Conservation (phyloP, 768 basidiomycete genomes). For the Austroboletus festivus region DNA sequence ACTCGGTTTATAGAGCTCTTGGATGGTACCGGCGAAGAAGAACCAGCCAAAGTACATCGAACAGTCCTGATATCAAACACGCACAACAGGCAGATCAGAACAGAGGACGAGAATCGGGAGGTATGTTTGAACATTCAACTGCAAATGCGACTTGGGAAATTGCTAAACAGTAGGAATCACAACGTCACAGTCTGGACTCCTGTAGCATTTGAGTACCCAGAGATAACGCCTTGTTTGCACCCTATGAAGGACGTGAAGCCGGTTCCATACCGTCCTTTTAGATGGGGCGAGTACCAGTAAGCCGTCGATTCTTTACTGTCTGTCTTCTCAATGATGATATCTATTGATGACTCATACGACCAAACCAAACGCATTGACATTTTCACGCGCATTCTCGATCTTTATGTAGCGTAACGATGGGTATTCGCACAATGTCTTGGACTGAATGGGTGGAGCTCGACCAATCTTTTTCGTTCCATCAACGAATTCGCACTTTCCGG, state of each 20-base stretch:
- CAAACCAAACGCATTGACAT: too few relatives aligned
- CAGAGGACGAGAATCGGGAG: slow-evolving; percentile 24
- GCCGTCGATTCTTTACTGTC: slow-evolving; percentile 26
- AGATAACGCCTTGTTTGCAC: slow-evolving; percentile 40
- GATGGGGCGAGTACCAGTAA: slow-evolving; percentile 65
- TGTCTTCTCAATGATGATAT: too few relatives aligned
- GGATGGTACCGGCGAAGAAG: slow-evolving; percentile 8
- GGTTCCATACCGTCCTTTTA: slow-evolving; percentile 68
- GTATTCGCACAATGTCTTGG: slow-evolving; percentile 68
- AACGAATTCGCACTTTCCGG: slow-evolving; percentile 56
- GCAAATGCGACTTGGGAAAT: too few relatives aligned
- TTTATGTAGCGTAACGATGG: slow-evolving; percentile 62
- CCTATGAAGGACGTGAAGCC: slow-evolving; percentile 48
- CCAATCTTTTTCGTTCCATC: slow-evolving; percentile 51
- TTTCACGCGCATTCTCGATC: neutral
- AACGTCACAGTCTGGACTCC: slow-evolving; percentile 50
- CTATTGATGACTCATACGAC: too few relatives aligned
- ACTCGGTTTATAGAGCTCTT: slow-evolving; percentile 13
- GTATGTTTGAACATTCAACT: too few relatives aligned
- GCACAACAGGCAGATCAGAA: slow-evolving; percentile 11
- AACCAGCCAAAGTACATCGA: neutral
- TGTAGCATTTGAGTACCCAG: slow-evolving; percentile 50
- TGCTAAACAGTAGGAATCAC: too few relatives aligned
- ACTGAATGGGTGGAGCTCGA: slow-evolving; percentile 78
- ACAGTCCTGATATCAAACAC: neutral